phyloP scores from a whole-genome alignment of 768 basidiomycete species.

The Suillus paluster region DNA sequence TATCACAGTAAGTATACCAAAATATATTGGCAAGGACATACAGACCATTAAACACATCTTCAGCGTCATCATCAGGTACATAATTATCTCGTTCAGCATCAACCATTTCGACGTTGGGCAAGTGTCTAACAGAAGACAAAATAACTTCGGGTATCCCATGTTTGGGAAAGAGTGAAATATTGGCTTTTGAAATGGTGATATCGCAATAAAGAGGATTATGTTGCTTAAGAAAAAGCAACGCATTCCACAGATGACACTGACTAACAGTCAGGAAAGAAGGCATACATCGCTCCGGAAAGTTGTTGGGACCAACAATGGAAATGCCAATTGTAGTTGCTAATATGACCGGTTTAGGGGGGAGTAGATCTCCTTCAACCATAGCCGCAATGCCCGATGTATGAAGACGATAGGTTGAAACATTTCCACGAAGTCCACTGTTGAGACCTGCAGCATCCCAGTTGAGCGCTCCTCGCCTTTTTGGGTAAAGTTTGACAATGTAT shows the following conservation, averaged over 20 bases:
- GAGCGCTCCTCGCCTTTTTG: neutral
- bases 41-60: neutral
- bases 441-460: neutral
- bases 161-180: neutral
- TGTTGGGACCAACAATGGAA: neutral
- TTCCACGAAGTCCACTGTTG: neutral
- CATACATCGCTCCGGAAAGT: neutral
- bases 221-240: neutral
- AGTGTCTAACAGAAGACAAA: neutral
- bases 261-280: neutral
- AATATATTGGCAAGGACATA: too few species aligned
- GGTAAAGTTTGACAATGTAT: neutral
- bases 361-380: neutral
- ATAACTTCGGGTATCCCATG: neutral
- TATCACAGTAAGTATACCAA: too few species aligned
- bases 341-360: neutral
- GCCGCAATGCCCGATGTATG: constrained; percentile 17
- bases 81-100: neutral
- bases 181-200: neutral
- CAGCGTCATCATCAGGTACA: neutral
- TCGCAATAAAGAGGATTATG: neutral
- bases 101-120: neutral
- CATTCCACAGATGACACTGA: neutral
- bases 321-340: neutral
- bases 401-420: constrained; percentile 13